Evolutionary conservation across 2,329 filamentous ascomycete species (phyloP).

Genomic region (Alternaria sp.): DNA sequence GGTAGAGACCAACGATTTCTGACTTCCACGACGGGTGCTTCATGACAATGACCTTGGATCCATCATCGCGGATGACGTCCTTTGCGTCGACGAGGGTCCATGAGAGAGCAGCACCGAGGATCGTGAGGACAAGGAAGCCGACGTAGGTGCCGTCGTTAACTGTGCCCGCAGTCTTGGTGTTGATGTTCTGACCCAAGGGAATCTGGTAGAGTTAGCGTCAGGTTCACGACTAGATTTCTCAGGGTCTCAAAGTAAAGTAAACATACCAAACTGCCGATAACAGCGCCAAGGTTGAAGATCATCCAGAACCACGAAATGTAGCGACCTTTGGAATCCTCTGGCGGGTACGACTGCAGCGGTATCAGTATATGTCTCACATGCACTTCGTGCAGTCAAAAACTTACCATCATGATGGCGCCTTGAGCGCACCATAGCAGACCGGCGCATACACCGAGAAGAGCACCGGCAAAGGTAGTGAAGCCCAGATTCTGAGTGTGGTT

Average conservation of each 20-base stretch:
- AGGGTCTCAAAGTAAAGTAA: slow-evolving; percentile 21
- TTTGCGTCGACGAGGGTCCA: slow-evolving; percentile 74
- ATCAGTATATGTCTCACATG: neutral
- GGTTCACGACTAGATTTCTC: neutral
- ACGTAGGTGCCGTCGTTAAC: slow-evolving; percentile 85
- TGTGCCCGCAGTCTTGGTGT: slow-evolving; percentile 58
- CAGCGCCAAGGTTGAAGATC: slow-evolving; percentile 91
- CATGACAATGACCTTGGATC: slow-evolving; percentile 82
- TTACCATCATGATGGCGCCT: slow-evolving; percentile 72
- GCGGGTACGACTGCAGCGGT: slow-evolving; percentile 68
- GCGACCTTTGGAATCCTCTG: slow-evolving; percentile 80
- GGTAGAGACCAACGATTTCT: slow-evolving; percentile 76
- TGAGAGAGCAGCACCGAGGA: slow-evolving; percentile 72
- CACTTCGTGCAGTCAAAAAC: neutral
- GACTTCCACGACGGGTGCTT: slow-evolving; percentile 88
- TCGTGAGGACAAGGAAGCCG: slow-evolving; percentile 84
- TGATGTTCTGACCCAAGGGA: slow-evolving; percentile 74
- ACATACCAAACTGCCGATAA: slow-evolving; percentile 76
- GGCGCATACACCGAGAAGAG: slow-evolving; percentile 77
- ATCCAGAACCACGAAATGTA: slow-evolving; percentile 95
- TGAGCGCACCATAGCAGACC: slow-evolving; percentile 83
- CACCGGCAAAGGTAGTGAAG: slow-evolving; percentile 79
- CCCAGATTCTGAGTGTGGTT: slow-evolving; percentile 71
- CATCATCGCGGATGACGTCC: slow-evolving; percentile 76
- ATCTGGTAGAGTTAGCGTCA: slow-evolving; percentile 56